These are phyloP conservation scores for Plectosphaerella plurivora DNA, from an alignment of 2,329 filamentous ascomycete species.

Conservation along the genomic window DNA sequence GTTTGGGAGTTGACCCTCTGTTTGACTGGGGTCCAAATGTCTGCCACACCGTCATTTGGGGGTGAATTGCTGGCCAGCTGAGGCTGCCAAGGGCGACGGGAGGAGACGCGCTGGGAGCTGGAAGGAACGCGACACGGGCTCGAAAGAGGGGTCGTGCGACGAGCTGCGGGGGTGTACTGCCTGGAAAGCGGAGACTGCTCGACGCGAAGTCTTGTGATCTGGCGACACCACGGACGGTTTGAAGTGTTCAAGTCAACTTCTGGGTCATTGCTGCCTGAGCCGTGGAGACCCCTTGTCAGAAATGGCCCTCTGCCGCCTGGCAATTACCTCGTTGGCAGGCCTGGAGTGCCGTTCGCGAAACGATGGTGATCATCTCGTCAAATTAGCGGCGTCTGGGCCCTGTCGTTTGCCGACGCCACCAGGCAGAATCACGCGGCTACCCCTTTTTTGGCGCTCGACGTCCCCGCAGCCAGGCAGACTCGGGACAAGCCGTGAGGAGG, in stretches of 20 bases:
- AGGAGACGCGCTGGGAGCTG: constrained; percentile 6
- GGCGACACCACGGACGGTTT: no score
- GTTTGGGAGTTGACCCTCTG: not conserved
- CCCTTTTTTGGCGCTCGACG: not conserved
- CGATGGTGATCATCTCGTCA: not conserved
- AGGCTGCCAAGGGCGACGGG: not conserved
- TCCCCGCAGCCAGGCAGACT: constrained; percentile 1
- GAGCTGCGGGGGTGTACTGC: constrained; percentile 7
- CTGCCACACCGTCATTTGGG: not conserved
- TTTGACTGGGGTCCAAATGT: not conserved
- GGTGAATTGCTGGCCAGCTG: no score
- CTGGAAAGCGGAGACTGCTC: constrained; percentile 4
- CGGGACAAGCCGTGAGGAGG: not conserved
- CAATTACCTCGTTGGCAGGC: no score
- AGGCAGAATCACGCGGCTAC: constrained; percentile 1
- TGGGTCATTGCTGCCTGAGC: no score
- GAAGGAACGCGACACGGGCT: not conserved
- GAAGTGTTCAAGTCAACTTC: no score
- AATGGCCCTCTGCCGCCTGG: no score
- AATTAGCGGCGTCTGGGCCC: not conserved
- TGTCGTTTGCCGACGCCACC: not conserved
- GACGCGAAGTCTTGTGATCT: constrained; percentile 12
- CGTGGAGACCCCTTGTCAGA: no score
- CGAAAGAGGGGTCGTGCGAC: no score
- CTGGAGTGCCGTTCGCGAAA: not conserved